Conservation (phyloP, 352 stramenopile species). For the Phytophthora constricta region DNA sequence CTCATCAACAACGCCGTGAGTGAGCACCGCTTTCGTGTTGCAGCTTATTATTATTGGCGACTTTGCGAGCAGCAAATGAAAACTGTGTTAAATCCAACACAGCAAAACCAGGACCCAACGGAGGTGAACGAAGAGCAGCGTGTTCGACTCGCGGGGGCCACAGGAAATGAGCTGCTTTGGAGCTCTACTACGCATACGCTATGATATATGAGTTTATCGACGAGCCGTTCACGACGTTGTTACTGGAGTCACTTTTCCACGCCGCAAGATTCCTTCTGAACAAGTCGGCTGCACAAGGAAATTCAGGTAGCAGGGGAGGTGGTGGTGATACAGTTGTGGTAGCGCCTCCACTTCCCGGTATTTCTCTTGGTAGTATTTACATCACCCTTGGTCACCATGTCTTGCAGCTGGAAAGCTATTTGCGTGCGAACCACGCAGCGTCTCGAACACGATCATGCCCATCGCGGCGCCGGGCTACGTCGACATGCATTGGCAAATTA, state of each 20-base stretch:
- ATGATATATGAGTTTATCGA: slow-evolving; percentile 94
- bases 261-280: slow-evolving; percentile 94
- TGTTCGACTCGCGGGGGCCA: slow-evolving; percentile 38
- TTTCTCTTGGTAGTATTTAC: slow-evolving; percentile 92
- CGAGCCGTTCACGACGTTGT: slow-evolving; percentile 93
- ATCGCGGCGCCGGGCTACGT: no score
- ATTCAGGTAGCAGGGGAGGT: slow-evolving; percentile 23
- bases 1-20: slow-evolving; percentile 90
- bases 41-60: slow-evolving; percentile 94
- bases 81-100: slow-evolving; percentile 31
- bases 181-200: slow-evolving; percentile 95
- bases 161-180: slow-evolving; percentile 76
- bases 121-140: slow-evolving; percentile 41
- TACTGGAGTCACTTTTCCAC: slow-evolving; percentile 94
- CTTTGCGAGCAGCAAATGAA: slow-evolving; percentile 86
- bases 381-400: slow-evolving; percentile 95
- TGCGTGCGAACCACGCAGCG: no score
- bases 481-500: no score
- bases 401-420: slow-evolving; percentile 91
- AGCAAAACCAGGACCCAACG: slow-evolving; percentile 10
- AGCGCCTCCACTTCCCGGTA: slow-evolving; percentile 64
- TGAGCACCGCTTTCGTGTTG: slow-evolving; percentile 90
- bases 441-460: no score
- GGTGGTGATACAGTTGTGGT: slow-evolving; percentile 24
- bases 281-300: slow-evolving; percentile 53